These are phyloP conservation scores for Solanum sejunctum DNA, from an alignment of 257 asterid species.

Conservation along the genomic window DNA sequence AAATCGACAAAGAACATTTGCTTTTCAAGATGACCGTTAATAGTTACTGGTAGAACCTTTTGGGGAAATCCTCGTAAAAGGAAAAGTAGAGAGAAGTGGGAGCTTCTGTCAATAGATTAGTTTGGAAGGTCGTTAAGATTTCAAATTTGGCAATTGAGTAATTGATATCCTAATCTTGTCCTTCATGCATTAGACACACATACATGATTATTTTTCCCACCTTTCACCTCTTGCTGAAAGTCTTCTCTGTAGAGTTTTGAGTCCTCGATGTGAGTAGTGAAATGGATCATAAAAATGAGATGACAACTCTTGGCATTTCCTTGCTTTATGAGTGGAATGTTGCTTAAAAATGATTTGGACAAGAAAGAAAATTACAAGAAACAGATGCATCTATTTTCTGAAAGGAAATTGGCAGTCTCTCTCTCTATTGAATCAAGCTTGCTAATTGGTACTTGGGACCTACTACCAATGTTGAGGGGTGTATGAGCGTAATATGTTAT, in stretches of 20 bases:
- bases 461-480: not conserved
- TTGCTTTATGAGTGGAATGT: not conserved
- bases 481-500: not conserved
- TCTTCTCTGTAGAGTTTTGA: not conserved
- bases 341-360: not conserved
- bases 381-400: not conserved
- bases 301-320: not conserved
- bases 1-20: not conserved
- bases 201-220: not conserved
- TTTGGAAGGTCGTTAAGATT: not conserved
- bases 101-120: not conserved
- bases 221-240: not conserved
- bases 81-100: not conserved
- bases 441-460: not conserved
- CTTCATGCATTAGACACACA: not conserved
- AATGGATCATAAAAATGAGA: not conserved
- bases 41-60: not conserved
- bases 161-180: not conserved
- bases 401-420: not conserved
- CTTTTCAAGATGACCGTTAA: not conserved
- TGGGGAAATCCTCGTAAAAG: not conserved
- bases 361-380: not conserved
- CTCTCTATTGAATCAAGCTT: not conserved
- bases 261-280: not conserved
- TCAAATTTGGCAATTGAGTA: not conserved